phyloP scores from a whole-genome alignment of 306 rosid species.

The Glycyrrhiza uralensis region DNA sequence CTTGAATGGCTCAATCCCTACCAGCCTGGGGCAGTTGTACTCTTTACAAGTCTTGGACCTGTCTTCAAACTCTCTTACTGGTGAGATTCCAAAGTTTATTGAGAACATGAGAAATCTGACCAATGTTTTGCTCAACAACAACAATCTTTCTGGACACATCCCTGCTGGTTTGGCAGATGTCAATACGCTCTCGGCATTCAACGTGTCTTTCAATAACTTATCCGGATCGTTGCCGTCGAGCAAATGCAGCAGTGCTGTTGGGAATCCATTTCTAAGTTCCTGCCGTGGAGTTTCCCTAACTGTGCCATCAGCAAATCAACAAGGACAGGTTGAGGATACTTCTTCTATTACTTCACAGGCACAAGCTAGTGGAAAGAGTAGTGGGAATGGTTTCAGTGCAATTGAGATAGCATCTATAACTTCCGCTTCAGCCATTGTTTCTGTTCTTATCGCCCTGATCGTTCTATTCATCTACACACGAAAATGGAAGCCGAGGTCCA shows the following conservation, averaged over 20 bases:
- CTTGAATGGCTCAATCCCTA: slow-evolving; percentile 63
- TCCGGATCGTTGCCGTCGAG: slow-evolving; percentile 81
- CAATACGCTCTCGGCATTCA: slow-evolving; percentile 60
- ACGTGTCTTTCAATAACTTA: slow-evolving; percentile 87
- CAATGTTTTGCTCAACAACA: slow-evolving; percentile 66
- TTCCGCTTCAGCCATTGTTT: slow-evolving; percentile 91
- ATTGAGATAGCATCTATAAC: slow-evolving; percentile 93
- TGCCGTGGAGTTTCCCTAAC: slow-evolving; percentile 48
- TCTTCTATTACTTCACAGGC: slow-evolving; percentile 43
- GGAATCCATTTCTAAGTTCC: slow-evolving; percentile 61
- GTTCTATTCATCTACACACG: slow-evolving; percentile 69
- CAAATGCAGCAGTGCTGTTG: slow-evolving; percentile 76
- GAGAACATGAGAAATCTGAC: slow-evolving; percentile 58
- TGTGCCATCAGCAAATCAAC: slow-evolving; percentile 48
- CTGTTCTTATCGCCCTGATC: slow-evolving; percentile 73
- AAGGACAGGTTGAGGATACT: slow-evolving; percentile 38
- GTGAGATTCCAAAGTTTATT: slow-evolving; percentile 71
- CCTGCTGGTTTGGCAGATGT: slow-evolving; percentile 78
- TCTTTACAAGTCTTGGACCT: slow-evolving; percentile 73
- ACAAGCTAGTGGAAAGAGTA: slow-evolving; percentile 19
- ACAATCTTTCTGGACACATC: slow-evolving; percentile 77
- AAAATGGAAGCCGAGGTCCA: slow-evolving; percentile 76
- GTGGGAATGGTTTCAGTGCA: slow-evolving; percentile 54
- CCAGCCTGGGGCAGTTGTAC: slow-evolving; percentile 57
- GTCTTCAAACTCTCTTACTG: slow-evolving; percentile 65